phyloP scores from a whole-genome alignment of 2,329 filamentous ascomycete genomes.

The Westerdykella aurantiaca region DNA sequence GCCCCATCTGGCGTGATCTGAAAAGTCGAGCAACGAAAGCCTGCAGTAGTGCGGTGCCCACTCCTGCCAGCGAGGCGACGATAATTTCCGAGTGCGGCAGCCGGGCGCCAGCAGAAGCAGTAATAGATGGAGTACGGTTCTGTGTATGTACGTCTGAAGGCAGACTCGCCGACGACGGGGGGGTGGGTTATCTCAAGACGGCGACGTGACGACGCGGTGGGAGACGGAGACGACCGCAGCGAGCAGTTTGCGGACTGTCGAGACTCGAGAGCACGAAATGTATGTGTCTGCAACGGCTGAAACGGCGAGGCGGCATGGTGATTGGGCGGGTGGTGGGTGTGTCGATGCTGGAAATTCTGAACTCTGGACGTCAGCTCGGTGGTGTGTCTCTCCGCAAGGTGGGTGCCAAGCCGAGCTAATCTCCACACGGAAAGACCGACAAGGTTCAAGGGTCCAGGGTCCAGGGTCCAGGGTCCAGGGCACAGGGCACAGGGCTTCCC shows the following conservation, averaged over 20 bases:
- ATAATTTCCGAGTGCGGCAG: too few species aligned
- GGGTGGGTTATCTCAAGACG: neutral
- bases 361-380: neutral
- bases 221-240: neutral
- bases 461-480: constrained; percentile 13
- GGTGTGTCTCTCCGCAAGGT: constrained; percentile 5
- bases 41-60: too few species aligned
- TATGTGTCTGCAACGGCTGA: neutral
- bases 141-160: neutral
- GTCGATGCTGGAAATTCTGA: neutral
- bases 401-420: constrained; percentile 26
- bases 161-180: neutral
- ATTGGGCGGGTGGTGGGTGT: neutral
- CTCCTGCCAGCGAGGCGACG: too few species aligned
- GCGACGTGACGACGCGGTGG: neutral
- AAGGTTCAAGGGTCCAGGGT: constrained; percentile 13
- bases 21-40: neutral
- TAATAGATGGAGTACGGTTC: neutral
- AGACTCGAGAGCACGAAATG: constrained; percentile 1
- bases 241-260: neutral
- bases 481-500: constrained; percentile 18
- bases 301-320: neutral
- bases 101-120: too few species aligned
- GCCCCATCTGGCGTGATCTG: neutral
- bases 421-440: constrained; percentile 31